Percentiles rank a stretch among this genome's conserved stretches.
These are phyloP conservation scores for Silene latifolia DNA, from an alignment of 148 eudicot genomes.

Conservation along the genomic window DNA sequence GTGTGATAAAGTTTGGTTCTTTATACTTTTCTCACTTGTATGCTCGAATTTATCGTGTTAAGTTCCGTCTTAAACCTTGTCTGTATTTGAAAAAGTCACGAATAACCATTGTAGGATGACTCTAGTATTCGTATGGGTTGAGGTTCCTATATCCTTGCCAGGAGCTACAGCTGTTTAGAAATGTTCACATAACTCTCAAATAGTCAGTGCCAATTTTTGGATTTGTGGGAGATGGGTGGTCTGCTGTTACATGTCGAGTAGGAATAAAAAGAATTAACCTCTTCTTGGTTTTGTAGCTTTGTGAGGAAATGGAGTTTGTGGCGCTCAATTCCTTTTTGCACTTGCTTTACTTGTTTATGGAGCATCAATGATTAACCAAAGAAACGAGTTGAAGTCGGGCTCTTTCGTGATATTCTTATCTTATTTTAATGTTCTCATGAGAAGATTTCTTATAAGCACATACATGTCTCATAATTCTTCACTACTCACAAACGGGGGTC, in stretches of 20 bases:
- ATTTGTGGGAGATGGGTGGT: background rate
- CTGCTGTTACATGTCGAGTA: background rate
- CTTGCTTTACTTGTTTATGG: background rate
- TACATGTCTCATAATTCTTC: background rate
- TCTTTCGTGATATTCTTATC: background rate
- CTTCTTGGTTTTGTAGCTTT: background rate
- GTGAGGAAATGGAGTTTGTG: background rate
- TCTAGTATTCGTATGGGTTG: too few species aligned
- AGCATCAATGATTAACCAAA: background rate
- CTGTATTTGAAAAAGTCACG: too few species aligned
- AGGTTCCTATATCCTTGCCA: background rate
- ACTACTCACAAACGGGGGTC: background rate
- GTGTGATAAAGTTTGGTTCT: too few species aligned
- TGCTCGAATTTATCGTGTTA: too few species aligned
- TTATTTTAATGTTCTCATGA: background rate
- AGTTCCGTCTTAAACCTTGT: too few species aligned
- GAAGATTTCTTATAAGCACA: background rate
- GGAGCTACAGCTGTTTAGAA: background rate
- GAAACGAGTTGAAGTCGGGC: background rate
- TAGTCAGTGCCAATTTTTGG: background rate
- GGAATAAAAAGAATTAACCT: background rate
- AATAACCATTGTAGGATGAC: too few species aligned
- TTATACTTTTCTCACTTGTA: too few species aligned
- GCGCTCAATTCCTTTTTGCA: background rate
- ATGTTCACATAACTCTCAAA: background rate